Percentiles rank a stretch among this genome's conserved stretches.
Conservation (phyloP, 306 rosid genomes). For the Cicer bijugum region DNA sequence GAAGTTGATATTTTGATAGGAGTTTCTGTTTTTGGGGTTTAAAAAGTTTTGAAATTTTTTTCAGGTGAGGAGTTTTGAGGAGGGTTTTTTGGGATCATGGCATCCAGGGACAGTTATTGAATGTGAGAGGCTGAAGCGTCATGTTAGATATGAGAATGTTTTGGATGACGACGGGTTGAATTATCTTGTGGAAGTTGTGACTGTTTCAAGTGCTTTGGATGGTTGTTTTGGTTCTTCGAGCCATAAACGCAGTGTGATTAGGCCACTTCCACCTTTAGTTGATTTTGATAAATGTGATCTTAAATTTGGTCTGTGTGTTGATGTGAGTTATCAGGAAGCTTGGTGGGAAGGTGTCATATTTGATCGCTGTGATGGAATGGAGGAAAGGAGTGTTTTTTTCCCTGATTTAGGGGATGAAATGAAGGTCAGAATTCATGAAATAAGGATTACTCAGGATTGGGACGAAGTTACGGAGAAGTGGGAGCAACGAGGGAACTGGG, state of each 20-base stretch:
- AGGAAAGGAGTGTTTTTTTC: slow-evolving; percentile 68
- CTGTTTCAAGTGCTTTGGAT: slow-evolving; percentile 58
- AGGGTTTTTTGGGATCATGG: slow-evolving; percentile 89
- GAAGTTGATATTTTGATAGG: background rate
- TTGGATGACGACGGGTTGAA: slow-evolving; percentile 48
- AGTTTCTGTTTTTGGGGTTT: background rate
- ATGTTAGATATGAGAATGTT: slow-evolving; percentile 61
- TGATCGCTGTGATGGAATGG: slow-evolving; percentile 63
- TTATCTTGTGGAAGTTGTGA: slow-evolving; percentile 53
- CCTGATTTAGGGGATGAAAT: slow-evolving; percentile 87
- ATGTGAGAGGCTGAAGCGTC: slow-evolving; percentile 53
- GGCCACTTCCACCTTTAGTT: slow-evolving; percentile 66
- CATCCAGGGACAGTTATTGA: slow-evolving; percentile 62
- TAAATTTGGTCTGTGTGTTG: slow-evolving; percentile 79
- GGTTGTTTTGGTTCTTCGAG: slow-evolving; percentile 23
- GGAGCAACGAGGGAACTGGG: slow-evolving; percentile 72
- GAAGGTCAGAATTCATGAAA: slow-evolving; percentile 41
- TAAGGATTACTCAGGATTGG: slow-evolving; percentile 83
- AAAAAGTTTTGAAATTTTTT: slow-evolving; percentile 35
- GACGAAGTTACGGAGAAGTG: slow-evolving; percentile 61
- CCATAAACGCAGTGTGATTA: slow-evolving; percentile 53
- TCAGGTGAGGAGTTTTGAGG: slow-evolving; percentile 81
- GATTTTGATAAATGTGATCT: slow-evolving; percentile 44
- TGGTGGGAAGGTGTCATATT: slow-evolving; percentile 99
- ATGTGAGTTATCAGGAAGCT: slow-evolving; percentile 65